Conservation (phyloP, 805 yeast genomes). For the Suhomyces sp. region DNA sequence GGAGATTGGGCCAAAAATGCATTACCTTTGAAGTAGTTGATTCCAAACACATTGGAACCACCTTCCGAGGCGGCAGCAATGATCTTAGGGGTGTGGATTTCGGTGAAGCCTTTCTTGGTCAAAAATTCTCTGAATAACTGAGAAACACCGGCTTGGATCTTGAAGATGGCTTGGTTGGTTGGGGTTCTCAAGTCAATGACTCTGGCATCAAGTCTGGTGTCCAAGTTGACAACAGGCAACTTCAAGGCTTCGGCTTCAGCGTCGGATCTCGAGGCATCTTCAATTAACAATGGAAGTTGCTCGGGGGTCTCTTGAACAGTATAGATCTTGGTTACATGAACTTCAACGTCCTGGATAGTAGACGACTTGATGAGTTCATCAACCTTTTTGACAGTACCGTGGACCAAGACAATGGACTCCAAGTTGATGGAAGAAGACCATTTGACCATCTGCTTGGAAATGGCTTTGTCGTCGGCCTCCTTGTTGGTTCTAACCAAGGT, state of each 20-base stretch:
- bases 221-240: slow-evolving; percentile 91
- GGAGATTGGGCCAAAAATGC: slow-evolving; percentile 98
- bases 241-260: slow-evolving; percentile 90
- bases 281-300: slow-evolving; percentile 89
- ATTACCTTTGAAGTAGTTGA: slow-evolving; percentile 85
- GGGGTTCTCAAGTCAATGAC: slow-evolving; percentile 96
- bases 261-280: slow-evolving; percentile 94
- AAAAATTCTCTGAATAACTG: slow-evolving; percentile 87
- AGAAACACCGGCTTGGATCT: slow-evolving; percentile 87
- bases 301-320: slow-evolving; percentile 86
- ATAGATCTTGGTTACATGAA: slow-evolving; percentile 68
- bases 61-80: slow-evolving; percentile 97
- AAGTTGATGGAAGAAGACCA: slow-evolving; percentile 85
- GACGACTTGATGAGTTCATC: slow-evolving; percentile 87
- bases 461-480: slow-evolving; percentile 43
- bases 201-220: slow-evolving; percentile 91
- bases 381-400: slow-evolving; percentile 79
- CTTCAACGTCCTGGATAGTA: slow-evolving; percentile 87
- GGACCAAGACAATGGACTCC: slow-evolving; percentile 89
- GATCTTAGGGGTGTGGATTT: slow-evolving; percentile 94
- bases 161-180: slow-evolving; percentile 96
- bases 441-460: slow-evolving; percentile 94
- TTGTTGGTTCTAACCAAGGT: slow-evolving; percentile 76
- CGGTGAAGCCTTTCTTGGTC: slow-evolving; percentile 64
- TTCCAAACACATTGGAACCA: slow-evolving; percentile 95